Base-by-base conservation (phyloP, 2,329 filamentous ascomycete genomes). In the Exophiala bonariae region DNA sequence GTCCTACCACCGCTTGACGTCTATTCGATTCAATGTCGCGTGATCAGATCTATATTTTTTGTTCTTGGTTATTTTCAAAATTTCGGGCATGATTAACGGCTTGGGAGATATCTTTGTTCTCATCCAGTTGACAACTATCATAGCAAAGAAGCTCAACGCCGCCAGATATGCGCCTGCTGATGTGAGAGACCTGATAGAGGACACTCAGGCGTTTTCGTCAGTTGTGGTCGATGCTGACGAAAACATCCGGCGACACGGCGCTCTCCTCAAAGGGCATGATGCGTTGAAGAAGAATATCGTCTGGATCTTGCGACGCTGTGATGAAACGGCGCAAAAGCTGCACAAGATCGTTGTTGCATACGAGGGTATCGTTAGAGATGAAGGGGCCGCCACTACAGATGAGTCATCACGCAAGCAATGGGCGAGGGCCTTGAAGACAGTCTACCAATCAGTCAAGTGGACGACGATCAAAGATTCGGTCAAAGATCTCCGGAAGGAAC, bases 101-200 rank as follows among this genome's bases (percentile, higher is more conserved):
- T 31, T 47, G 17, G 44, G 44, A 47, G 44, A 47, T 47, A 38
- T 47, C 14, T 36, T 47, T 14, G 44, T 38, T 22, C 16, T 47
- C 10, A 32, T 47, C 14, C 44, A 47, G 14, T 14, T 47, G 14
- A 47, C 37, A 7, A 23, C 38, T 19, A 31, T 41, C 16, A 30
- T 22, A 10, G 37, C 30, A n/a, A 47, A 36, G 31, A 47, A 32
- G 31, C 32, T 47, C 2, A 37, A 41, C 23, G 44, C 23, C 11
- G 44, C 44, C 10, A 42, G n/a, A 23, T 22, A 42, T 28, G 44
- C 44, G 5, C 44, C 44, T 14, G 22, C 23, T 18, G 44, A 47
- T 36, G 28, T 47, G 32, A 35, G 17, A 18, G 31, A 11, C 37
- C 41, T 47, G 11, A 35, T 47, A 28, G n/a, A 22, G 10, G 44